These are phyloP conservation scores for Nakaseomyces delphensis DNA, from an alignment of 1,139 yeast genomes.

Conservation along the genomic window DNA sequence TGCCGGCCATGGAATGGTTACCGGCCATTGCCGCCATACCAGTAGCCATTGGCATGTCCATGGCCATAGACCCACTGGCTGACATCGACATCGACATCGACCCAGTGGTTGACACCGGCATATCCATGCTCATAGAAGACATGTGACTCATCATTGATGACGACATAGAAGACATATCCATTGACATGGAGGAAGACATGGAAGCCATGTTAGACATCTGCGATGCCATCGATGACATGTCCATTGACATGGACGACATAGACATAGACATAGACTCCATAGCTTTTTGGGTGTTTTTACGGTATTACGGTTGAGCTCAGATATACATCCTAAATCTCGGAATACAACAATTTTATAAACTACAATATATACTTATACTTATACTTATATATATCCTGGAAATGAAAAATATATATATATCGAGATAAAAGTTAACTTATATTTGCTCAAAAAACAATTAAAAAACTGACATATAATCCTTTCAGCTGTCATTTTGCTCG, in stretches of 20 bases:
- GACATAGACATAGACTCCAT: conserved; percentile 6
- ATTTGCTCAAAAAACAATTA: too few species aligned
- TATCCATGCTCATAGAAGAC: conserved; percentile 7
- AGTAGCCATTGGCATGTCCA: conserved; percentile 8
- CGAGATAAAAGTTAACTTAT: too few species aligned
- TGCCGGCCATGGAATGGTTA: conserved; percentile 16
- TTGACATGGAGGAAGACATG: neutral
- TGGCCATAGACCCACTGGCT: conserved; percentile 3
- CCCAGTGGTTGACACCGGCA: conserved; percentile 1
- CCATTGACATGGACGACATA: conserved; percentile 4
- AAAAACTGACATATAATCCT: too few species aligned
- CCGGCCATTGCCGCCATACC: neutral
- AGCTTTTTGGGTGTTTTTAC: neutral
- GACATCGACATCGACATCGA: neutral
- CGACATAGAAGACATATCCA: conserved; percentile 8
- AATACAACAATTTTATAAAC: too few species aligned
- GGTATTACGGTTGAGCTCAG: too few species aligned
- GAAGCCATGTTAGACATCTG: conserved; percentile 4
- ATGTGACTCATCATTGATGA: conserved; percentile 6
- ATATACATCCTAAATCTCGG: too few species aligned
- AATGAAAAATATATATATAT: too few species aligned
- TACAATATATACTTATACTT: too few species aligned
- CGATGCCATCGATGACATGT: conserved; percentile 5
- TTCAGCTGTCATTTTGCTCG: too few species aligned
- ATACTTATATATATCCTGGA: too few species aligned